Evolutionary conservation across 2,329 filamentous ascomycete genomes (phyloP).

Genomic region (Colletotrichum filicis): DNA sequence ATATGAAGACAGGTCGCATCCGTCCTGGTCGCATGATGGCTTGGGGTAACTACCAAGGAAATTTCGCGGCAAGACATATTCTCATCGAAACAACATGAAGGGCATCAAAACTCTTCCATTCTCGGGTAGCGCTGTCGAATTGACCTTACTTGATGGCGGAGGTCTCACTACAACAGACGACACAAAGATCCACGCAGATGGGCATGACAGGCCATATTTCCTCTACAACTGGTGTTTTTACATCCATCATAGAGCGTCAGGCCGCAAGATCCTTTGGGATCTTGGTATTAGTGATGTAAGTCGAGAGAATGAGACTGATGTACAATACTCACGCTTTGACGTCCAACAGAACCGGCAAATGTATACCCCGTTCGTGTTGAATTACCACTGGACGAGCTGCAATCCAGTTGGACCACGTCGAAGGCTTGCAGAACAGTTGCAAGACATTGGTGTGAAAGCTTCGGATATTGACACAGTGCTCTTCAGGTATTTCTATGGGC

Average conservation of each 20-base stretch:
- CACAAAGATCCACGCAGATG: constrained; percentile 5
- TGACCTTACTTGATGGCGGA: not conserved
- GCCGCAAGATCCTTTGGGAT: not conserved
- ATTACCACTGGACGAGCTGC: not conserved
- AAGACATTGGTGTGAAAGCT: not conserved
- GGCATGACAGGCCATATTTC: not conserved
- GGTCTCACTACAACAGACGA: constrained; percentile 1
- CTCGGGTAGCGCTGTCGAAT: not conserved
- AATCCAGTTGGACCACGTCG: not conserved
- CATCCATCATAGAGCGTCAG: not conserved
- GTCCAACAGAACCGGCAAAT: not conserved
- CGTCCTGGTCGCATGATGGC: too few species aligned
- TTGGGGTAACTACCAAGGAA: not conserved
- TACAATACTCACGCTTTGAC: not conserved
- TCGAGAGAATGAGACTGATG: not conserved
- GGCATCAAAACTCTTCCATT: not conserved
- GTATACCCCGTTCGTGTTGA: not conserved
- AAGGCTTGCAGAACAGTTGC: not conserved
- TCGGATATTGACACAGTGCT: not conserved
- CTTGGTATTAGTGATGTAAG: not conserved
- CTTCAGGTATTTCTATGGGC: not conserved
- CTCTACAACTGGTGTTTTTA: not conserved
- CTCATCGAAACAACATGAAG: not conserved
- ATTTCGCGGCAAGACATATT: not conserved
- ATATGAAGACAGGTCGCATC: not conserved